These are phyloP conservation scores for Fraxinus velutina DNA, from an alignment of 305 asterid genomes.

Conservation along the genomic window DNA sequence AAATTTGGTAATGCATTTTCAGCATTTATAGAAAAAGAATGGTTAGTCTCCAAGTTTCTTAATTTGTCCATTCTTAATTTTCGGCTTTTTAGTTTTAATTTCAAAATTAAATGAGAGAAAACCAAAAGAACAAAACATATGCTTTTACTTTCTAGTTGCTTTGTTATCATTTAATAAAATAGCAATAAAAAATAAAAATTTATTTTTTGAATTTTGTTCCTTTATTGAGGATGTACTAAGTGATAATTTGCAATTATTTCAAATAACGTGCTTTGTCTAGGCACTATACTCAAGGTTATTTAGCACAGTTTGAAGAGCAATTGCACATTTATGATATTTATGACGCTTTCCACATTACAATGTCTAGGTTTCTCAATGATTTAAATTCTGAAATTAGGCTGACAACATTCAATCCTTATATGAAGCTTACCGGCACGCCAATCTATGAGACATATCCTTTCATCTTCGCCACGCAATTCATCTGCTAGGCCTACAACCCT, in stretches of 20 bases:
- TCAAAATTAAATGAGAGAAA: not conserved
- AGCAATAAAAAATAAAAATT: too few relatives aligned
- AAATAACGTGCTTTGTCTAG: too few relatives aligned
- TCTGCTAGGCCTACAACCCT: not conserved
- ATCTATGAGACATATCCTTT: not conserved
- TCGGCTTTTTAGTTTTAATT: not conserved
- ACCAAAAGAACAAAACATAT: not conserved
- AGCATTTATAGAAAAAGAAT: not conserved
- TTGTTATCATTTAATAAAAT: too few relatives aligned
- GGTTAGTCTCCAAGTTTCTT: not conserved
- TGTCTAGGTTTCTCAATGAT: not conserved
- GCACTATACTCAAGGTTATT: too few relatives aligned
- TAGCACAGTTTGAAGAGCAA: too few relatives aligned
- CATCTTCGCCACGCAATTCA: not conserved
- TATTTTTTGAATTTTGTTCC: too few relatives aligned
- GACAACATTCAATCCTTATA: not conserved
- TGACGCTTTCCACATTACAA: not conserved
- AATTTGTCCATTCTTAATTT: not conserved
- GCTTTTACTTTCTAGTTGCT: not conserved
- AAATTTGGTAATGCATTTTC: not conserved
- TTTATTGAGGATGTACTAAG: too few relatives aligned
- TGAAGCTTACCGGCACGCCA: not conserved
- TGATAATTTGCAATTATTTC: too few relatives aligned
- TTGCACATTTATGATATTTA: too few relatives aligned
- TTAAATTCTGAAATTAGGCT: not conserved